Evolutionary conservation across 2,329 filamentous ascomycete genomes (phyloP), one percentile per base, ranked within the genome.

Genomic region (Botrytis pseudocinerea): DNA sequence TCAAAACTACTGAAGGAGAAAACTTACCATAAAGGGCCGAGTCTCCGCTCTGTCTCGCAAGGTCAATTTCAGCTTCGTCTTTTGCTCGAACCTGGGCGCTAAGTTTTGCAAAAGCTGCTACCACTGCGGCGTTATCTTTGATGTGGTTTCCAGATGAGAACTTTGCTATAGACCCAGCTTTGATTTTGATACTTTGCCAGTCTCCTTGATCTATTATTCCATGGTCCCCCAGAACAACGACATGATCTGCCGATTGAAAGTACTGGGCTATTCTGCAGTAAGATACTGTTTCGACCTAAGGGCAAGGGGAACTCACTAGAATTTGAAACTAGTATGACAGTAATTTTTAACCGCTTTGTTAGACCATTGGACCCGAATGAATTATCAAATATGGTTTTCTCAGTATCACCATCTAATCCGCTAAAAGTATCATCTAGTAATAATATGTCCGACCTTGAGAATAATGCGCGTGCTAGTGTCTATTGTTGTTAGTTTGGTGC

Each of bases 361-460:
- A 88, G 72, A 0, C 87, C 86, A 5, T 78, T 73, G 3, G 76
- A 57, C 0, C 83, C 82, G 6, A 88, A 77, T 0, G 87, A 78
- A 5, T 81, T 80, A 16, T 82, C 77, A 54, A 87, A 84, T 6
- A 88, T 80, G 2, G 79, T 75, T 10, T 81, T 76, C 18, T 84
- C 80, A 0, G 86, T 88, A 6, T 82, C 78, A 1, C 81, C 80
- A 73, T 87, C 85, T 2, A 87, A 80, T 0, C 82, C 83, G 65
- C 84, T 84, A 51, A 87, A 82, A 0, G 82, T 78, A 69, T 87
- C 85, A 72, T 88, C 86, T 0, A 87, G 76, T 4, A 88, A 46
- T 1, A 85, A 28, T 0, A 86, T 78, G 1, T 81, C 76, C 10
- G 77, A 79, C 14, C 80, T 75, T 1, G 83, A 80, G 73, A 85